Base-by-base conservation (phyloP, 805 yeast species). In the Scheffersomyces amazonensis region DNA sequence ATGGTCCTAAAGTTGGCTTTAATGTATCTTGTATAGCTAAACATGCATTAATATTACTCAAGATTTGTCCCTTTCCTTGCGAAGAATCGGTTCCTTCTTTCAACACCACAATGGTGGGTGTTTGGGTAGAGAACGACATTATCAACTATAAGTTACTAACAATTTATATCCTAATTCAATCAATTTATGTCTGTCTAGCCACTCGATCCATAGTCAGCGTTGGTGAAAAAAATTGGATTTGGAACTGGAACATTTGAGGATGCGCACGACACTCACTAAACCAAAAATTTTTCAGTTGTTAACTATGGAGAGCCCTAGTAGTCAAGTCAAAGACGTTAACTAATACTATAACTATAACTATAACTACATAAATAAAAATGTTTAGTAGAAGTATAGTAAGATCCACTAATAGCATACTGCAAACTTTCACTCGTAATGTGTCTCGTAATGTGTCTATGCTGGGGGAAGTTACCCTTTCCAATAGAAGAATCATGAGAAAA, bases 41-140 rank as follows among this genome's bases (percentile, higher is more conserved):
- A 66, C 99, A 93, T 3, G 99, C 98, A 70, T 91, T 91, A 60
- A 93, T 93, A 57, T 93, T 93, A 47, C 91, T 85, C 53, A 93
- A 81, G 49, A 89, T 86, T 71, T 93, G 99, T 17, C 98, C 98
- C 48, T 82, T 80, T 25, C 99, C 99, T 63, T 93, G 99, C 12
- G 96, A 86, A 22, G 95, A 71, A 58, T 93, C 99, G 4, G 99
- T 93, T 36, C 99, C 99, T 65, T 93, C 99, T 61, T 90, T 91
- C 44, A 93, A 80, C 37, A 93, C 98, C 46, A 93, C 98, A 52
- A 91, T 87, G n/a, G 99, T 91, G 32, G 99, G 99, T 27, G 97
- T 85, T 63, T 90, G 96, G 39, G 85, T 86, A 47, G 91, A 87
- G 59, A 87, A 88, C 56, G 83, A 84, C 96, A 89, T 90, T 31